Percentiles rank a stretch among this genome's conserved stretches.
These are phyloP conservation scores for Suillus discolor DNA, from an alignment of 768 basidiomycete species.

Conservation along the genomic window DNA sequence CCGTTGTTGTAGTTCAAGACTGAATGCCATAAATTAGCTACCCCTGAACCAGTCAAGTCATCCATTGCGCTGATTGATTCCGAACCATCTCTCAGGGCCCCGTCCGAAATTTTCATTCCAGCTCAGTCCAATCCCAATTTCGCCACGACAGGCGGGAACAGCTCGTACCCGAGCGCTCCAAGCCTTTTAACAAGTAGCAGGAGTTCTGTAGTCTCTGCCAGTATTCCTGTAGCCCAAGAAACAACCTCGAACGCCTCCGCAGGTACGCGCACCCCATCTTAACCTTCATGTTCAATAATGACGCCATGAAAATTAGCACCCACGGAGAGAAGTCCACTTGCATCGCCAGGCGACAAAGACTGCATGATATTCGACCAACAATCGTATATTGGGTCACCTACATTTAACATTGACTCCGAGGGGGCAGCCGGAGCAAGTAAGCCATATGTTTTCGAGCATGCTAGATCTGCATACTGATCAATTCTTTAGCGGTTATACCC, in stretches of 20 bases:
- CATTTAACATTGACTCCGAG: conserved; percentile 1
- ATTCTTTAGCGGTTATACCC: not conserved
- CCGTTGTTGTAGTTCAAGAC: not conserved
- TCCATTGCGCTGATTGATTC: not conserved
- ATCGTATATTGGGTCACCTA: not conserved
- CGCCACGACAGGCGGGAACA: not conserved
- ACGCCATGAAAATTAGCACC: not conserved
- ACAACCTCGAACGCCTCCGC: not conserved
- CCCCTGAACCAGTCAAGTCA: not conserved
- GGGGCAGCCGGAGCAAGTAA: not conserved
- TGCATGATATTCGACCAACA: not conserved
- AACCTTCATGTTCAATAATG: not conserved
- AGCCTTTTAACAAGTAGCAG: not conserved
- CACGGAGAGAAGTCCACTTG: not conserved
- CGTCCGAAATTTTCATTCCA: not conserved
- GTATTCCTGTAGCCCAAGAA: not conserved
- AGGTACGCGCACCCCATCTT: not conserved
- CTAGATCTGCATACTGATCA: not conserved
- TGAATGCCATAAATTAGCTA: not conserved
- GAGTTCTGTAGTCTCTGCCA: not conserved
- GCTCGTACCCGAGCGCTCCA: not conserved
- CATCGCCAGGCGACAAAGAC: not conserved
- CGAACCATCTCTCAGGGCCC: not conserved
- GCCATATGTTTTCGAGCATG: too few relatives aligned
- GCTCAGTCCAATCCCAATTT: not conserved